Evolutionary conservation across 1,284 basidiomycete genomes (phyloP).

Genomic region (Microbotryum violaceum): DNA sequence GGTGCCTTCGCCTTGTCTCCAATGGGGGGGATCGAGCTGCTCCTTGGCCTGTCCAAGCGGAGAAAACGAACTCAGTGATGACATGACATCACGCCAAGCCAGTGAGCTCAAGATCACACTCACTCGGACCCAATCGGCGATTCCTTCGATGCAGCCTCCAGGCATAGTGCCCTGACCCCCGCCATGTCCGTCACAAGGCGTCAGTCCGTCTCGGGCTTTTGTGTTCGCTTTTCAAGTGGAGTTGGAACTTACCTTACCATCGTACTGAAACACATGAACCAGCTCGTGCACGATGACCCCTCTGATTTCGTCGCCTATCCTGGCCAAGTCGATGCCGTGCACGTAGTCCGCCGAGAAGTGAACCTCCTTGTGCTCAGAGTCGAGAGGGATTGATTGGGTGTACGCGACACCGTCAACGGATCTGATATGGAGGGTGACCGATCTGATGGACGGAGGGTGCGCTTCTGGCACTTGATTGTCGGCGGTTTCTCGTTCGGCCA

Average conservation of each 20-base stretch:
- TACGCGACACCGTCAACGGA: constrained; percentile 29
- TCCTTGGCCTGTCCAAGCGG: neutral
- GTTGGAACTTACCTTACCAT: neutral
- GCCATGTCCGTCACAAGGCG: neutral
- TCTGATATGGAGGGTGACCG: constrained; percentile 14
- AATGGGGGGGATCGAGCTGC: constrained; percentile 23
- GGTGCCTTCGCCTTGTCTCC: constrained; percentile 13
- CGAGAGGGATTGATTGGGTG: constrained; percentile 19
- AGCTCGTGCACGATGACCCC: constrained; percentile 31
- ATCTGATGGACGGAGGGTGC: constrained; percentile 7
- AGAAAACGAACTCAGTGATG: too few species aligned
- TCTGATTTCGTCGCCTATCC: constrained; percentile 9
- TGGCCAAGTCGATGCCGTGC: neutral
- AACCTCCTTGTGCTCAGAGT: constrained; percentile 30
- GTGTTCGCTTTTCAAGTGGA: too few species aligned
- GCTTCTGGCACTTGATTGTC: neutral
- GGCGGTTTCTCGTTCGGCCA: neutral
- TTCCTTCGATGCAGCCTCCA: constrained; percentile 30
- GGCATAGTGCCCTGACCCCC: constrained; percentile 14
- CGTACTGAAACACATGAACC: constrained; percentile 29
- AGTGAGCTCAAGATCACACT: neutral
- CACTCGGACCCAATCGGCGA: constrained; percentile 34
- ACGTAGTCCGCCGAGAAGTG: constrained; percentile 24
- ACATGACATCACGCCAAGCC: too few species aligned
- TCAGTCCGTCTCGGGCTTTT: too few species aligned